Evolutionary conservation across 345 rosid species (phyloP), one percentile per base, ranked within the genome.

Genomic region (Bretschneidera sinensis): DNA sequence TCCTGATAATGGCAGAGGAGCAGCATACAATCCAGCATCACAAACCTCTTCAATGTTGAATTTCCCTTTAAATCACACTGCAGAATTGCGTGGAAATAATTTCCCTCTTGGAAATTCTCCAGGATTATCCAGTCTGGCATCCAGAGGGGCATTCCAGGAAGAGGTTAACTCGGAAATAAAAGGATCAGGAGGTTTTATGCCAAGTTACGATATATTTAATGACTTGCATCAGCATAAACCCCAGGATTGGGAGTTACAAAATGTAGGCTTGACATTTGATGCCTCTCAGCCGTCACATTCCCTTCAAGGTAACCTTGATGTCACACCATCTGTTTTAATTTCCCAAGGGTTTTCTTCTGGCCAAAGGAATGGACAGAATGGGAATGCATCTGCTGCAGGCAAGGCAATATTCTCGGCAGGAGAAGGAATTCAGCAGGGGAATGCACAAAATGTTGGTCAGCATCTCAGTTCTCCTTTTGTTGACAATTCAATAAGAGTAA

Each of bases 171-270:
- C 87, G 1, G 84, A 81, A 1, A 74, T 76, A 0, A 85, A 77
- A 71, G 81, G 81, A 63, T 61, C 81, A 13, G 80, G 71, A n/a
- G 91, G 77, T 47, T 68, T 79, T 65, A 55, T 78, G 59, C 66
- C 78, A 0, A 82, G 75, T 64, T 90, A 83, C 28, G 83, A 90
- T 69, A 64, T 86, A 31, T 78, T 84, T 63, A 71, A 70, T 17
- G 81, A 88, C 58, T 68, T 85, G 71, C 77, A 78, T 16, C 97
- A 85, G 76, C 84, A 78, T 60, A 87, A 76, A 63, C 54, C 88
- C 43, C 71, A 73, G 24, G 80, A 80, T 47, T 89, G 97, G 98
- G 90, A 85, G 67, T 69, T 81, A 34, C 83, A 73, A 55, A 81
- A 82, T 70, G 84, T 82, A 5, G 91, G 87, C 52, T 20, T 85